These are phyloP conservation scores for Leucaena leucocephala DNA, from an alignment of 306 rosid species.

Conservation along the genomic window DNA sequence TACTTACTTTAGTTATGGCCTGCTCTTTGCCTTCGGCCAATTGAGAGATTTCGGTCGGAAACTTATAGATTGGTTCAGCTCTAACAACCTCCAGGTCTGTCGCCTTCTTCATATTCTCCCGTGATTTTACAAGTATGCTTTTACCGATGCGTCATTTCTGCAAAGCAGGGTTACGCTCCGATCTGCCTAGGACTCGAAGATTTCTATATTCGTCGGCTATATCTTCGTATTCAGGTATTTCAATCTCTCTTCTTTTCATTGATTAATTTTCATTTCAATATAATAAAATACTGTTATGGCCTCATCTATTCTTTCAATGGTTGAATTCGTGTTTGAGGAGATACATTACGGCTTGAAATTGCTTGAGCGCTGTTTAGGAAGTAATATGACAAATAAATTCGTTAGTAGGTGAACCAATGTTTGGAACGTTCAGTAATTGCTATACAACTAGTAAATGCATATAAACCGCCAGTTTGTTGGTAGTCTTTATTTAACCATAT, in stretches of 20 bases:
- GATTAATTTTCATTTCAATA: not conserved
- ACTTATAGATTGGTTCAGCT: slow-evolving; percentile 64
- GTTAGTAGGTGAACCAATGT: too few relatives aligned
- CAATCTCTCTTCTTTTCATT: not conserved
- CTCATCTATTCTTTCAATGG: not conserved
- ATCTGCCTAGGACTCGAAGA: slow-evolving; percentile 75
- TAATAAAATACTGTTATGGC: not conserved
- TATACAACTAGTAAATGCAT: too few relatives aligned
- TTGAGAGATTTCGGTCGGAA: slow-evolving; percentile 81
- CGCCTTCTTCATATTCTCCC: not conserved
- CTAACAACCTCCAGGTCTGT: slow-evolving; percentile 70
- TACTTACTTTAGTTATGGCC: slow-evolving; percentile 89
- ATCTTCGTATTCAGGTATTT: slow-evolving; percentile 55
- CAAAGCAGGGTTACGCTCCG: slow-evolving; percentile 63
- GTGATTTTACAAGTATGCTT: not conserved
- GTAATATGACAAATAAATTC: too few relatives aligned
- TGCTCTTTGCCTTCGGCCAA: slow-evolving; percentile 88
- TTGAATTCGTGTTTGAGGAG: not conserved
- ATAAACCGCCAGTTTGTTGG: too few relatives aligned
- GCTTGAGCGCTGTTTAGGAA: too few relatives aligned
- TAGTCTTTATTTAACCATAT: too few relatives aligned
- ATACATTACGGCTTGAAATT: not conserved
- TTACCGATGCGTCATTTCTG: not conserved
- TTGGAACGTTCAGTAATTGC: too few relatives aligned
- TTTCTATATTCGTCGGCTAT: slow-evolving; percentile 65